phyloP scores from a whole-genome alignment of 2,329 filamentous ascomycete species.

The Exophiala phaeomuriformis region DNA sequence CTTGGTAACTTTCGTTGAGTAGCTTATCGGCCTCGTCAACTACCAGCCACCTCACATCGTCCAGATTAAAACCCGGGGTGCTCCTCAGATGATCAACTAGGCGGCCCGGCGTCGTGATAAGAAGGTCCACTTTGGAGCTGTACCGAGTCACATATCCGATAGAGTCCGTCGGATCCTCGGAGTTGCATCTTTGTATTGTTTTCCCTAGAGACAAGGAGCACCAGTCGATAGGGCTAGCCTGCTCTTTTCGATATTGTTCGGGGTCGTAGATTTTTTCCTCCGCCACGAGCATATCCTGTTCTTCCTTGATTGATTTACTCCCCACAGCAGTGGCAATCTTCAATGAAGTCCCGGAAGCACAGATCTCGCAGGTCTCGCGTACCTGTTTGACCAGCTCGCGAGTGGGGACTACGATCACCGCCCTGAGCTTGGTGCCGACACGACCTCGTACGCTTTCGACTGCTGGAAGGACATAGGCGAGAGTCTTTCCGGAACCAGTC shows the following conservation, averaged over 20 bases:
- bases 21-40: conserved; percentile 93
- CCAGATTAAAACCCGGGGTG: conserved; percentile 75
- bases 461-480: conserved; percentile 84
- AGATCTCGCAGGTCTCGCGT: conserved; percentile 67
- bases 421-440: conserved; percentile 60
- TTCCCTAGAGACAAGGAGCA: conserved; percentile 42
- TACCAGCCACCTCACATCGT: conserved; percentile 74
- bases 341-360: conserved; percentile 62
- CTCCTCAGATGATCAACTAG: conserved; percentile 90
- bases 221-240: conserved; percentile 41
- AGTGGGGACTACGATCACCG: conserved; percentile 81
- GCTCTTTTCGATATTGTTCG: conserved; percentile 42
- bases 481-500: conserved; percentile 90
- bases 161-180: conserved; percentile 38
- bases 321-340: conserved; percentile 78
- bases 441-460: conserved; percentile 65
- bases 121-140: conserved; percentile 71
- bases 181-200: conserved; percentile 38
- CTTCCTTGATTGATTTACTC: conserved; percentile 62
- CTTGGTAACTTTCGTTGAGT: conserved; percentile 83
- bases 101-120: conserved; percentile 88
- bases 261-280: conserved; percentile 64
- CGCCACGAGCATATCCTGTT: conserved; percentile 56
- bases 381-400: conserved; percentile 85
- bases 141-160: conserved; percentile 59